Evolutionary conservation across 805 yeast genomes (phyloP), one percentile per base, ranked within the genome.

Genomic region (Limtongozyma cylindracea): DNA sequence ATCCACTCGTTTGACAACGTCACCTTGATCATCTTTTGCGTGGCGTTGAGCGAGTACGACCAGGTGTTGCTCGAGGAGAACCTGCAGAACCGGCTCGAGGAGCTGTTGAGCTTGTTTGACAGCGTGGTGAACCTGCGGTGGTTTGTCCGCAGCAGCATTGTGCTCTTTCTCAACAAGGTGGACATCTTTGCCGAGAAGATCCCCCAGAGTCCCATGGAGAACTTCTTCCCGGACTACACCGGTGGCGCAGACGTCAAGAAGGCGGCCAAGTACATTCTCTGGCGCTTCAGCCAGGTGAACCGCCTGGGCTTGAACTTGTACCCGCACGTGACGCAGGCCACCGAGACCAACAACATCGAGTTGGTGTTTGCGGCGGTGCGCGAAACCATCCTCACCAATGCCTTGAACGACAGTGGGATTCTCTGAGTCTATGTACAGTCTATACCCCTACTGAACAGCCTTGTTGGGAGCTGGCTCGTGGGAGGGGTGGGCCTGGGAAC

Each of bases 1-100:
- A 80, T 88, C 29, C 91, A 88, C 45, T 77, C 93, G 38, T 88
- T 88, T 35, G 93, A 80, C 42, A 78, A 80, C 33, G 94, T 82
- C 16, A 73, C 93, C 0, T 54, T 74, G 21, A 71, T 82, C 22
- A 76, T 82, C 27, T 82, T 80, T 39, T 80, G 94, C 43, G 93
- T 80, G 12, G 80, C 95, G 0, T 45, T 82, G 24, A 68, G 84
- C 2, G 95, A 82, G 39, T 82, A 82, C 38, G 94, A 82, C 41
- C 94, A 80, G 45, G 69, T 63, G 3, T 46, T 82, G 27, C 44
- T 76, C 26, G 95, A 32, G 24, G 44, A 39, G 23, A 37, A 29
- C 24, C 25, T 34, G 19, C 44, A 39, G 25, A 39, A 39, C 25
- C 23, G 44, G 11, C 27, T 39, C 24, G 41, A 39, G 22, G 44